phyloP scores from a whole-genome alignment of 1,284 basidiomycete genomes.

The Thelephora terrestris region DNA sequence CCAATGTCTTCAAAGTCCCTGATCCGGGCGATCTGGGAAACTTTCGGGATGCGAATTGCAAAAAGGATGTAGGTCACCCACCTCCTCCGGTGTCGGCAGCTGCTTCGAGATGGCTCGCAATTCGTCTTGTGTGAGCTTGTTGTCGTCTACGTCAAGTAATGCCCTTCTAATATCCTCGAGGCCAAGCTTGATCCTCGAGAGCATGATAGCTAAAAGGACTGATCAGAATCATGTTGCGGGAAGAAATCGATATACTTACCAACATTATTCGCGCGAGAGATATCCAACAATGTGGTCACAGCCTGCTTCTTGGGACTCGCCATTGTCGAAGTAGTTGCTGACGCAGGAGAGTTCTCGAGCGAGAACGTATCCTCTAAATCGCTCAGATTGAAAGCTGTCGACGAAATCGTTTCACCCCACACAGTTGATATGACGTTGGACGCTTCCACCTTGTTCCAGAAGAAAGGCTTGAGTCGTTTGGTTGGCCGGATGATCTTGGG shows the following conservation, averaged over 20 bases:
- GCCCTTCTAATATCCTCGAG: slow-evolving; percentile 57
- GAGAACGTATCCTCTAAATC: slow-evolving; percentile 72
- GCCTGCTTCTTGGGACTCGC: slow-evolving; percentile 44
- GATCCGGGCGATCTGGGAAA: slow-evolving; percentile 50
- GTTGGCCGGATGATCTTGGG: slow-evolving; percentile 26
- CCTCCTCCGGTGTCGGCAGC: slow-evolving; percentile 72
- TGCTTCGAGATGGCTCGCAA: slow-evolving; percentile 65
- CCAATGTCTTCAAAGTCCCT: slow-evolving; percentile 57
- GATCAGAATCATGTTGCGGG: neutral
- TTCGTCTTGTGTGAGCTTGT: slow-evolving; percentile 55
- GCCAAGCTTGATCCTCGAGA: slow-evolving; percentile 61
- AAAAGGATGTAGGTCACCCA: slow-evolving; percentile 17
- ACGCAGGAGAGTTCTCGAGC: slow-evolving; percentile 39
- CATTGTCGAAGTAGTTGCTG: slow-evolving; percentile 30
- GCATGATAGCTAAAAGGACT: slow-evolving; percentile 56
- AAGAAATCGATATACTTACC: slow-evolving; percentile 33
- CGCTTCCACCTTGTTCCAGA: slow-evolving; percentile 74
- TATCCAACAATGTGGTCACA: slow-evolving; percentile 66
- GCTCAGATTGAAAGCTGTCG: slow-evolving; percentile 43
- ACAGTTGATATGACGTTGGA: slow-evolving; percentile 43
- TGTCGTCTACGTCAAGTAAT: slow-evolving; percentile 62
- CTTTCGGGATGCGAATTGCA: neutral
- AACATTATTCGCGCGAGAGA: slow-evolving; percentile 77
- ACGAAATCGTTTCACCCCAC: slow-evolving; percentile 52
- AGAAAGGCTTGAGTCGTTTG: slow-evolving; percentile 76